phyloP scores from a whole-genome alignment of 768 basidiomycete species.

The Fomitopsis pulvina region DNA sequence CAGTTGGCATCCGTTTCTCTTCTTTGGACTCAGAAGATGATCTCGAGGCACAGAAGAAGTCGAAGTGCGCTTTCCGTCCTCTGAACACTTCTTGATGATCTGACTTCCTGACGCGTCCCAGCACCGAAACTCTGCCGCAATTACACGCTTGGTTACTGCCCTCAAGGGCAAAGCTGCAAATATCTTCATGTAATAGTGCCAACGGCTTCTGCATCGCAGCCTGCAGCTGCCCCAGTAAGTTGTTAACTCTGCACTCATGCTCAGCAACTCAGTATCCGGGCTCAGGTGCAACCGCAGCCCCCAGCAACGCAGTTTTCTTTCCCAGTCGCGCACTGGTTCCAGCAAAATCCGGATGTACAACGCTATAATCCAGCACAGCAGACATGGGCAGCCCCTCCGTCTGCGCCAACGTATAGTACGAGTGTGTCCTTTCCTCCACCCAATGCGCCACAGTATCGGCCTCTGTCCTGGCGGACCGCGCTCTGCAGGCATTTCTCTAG shows the following conservation, averaged over 20 bases:
- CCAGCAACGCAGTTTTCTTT: no score
- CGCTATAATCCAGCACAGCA: background rate
- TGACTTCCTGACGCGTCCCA: background rate
- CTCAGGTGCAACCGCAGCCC: no score
- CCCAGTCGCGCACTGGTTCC: background rate
- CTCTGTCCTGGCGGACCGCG: constrained; percentile 28
- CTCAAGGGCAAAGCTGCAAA: constrained; percentile 31
- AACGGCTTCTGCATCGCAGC: constrained; percentile 10
- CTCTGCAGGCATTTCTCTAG: constrained; percentile 37
- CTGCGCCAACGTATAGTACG: background rate
- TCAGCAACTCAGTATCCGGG: background rate
- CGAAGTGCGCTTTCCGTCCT: constrained; percentile 10
- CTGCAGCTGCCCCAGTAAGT: background rate
- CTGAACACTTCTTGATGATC: background rate
- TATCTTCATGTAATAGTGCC: constrained; percentile 27
- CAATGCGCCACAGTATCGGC: constrained; percentile 3
- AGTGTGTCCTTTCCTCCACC: background rate
- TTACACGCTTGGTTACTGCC: constrained; percentile 29
- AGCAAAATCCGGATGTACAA: background rate
- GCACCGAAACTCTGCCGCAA: constrained; percentile 33
- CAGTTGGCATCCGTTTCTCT: constrained; percentile 8
- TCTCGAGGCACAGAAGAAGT: constrained; percentile 9
- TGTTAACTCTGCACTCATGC: background rate
- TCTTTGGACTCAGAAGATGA: constrained; percentile 6
- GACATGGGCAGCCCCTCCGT: background rate